Conservation (phyloP, 2,329 filamentous ascomycete species). For the Colletotrichum sojae region DNA sequence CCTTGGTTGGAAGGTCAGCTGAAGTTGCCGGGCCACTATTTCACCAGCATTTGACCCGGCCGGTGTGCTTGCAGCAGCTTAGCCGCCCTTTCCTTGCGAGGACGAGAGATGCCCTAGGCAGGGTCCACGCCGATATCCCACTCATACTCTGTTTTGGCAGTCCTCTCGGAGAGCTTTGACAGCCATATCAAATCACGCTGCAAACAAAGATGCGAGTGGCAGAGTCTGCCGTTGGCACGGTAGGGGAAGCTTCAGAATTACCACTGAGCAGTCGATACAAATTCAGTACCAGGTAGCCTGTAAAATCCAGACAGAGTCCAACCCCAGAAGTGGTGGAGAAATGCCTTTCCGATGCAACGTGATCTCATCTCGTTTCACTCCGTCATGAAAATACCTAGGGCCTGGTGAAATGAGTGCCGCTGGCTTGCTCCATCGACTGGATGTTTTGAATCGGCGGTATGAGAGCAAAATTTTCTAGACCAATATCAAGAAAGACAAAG, state of each 20-base stretch:
- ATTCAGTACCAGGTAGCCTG: too few species aligned
- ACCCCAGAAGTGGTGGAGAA: too few species aligned
- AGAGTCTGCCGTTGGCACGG: not conserved
- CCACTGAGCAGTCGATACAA: too few species aligned
- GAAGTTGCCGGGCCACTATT: not conserved
- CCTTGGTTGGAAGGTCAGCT: not conserved
- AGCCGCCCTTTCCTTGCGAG: slow-evolving; percentile 10
- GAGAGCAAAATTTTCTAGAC: slow-evolving; percentile 8
- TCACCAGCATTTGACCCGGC: slow-evolving; percentile 5
- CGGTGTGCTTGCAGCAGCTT: slow-evolving; percentile 15
- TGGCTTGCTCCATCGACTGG: not conserved
- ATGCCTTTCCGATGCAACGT: too few species aligned
- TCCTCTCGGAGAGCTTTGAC: not conserved
- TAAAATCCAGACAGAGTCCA: too few species aligned
- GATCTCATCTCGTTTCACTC: too few species aligned
- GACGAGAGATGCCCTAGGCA: slow-evolving; percentile 16
- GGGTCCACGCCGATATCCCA: not conserved
- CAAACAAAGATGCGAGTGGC: not conserved
- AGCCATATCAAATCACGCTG: not conserved
- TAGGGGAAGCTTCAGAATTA: too few species aligned
- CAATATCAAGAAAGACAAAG: not conserved
- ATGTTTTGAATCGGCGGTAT: not conserved
- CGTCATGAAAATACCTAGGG: too few species aligned
- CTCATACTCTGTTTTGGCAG: slow-evolving; percentile 19
- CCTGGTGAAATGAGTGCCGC: too few species aligned